These are phyloP conservation scores for Barnettozyma pratensis DNA, from an alignment of 805 yeast genomes.

Conservation along the genomic window DNA sequence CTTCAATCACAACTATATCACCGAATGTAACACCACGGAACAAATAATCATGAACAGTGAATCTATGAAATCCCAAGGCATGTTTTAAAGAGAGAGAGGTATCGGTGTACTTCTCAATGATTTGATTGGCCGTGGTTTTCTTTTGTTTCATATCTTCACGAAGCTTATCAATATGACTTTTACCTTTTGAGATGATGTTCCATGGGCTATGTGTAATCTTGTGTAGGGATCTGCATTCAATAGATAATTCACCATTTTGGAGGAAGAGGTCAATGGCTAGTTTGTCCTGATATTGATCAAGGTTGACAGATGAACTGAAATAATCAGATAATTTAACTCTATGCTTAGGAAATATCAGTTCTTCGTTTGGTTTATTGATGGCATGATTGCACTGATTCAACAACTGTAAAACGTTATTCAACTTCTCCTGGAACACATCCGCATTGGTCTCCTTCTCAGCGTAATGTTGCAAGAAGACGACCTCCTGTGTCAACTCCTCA, in stretches of 20 bases:
- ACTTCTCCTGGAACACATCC: slow-evolving; percentile 9
- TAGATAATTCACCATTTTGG: slow-evolving; percentile 55
- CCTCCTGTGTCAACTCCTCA: slow-evolving; percentile 17
- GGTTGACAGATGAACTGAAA: slow-evolving; percentile 30
- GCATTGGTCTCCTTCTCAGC: slow-evolving; percentile 7
- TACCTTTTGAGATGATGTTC: slow-evolving; percentile 39
- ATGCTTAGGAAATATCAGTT: slow-evolving; percentile 54
- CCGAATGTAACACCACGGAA: slow-evolving; percentile 60
- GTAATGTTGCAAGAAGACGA: slow-evolving; percentile 33
- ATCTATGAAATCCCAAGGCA: slow-evolving; percentile 29
- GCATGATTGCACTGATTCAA: slow-evolving; percentile 29
- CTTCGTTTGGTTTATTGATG: slow-evolving; percentile 48
- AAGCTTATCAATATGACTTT: slow-evolving; percentile 54
- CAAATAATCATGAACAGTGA: slow-evolving; percentile 44
- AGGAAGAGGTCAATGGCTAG: slow-evolving; percentile 54
- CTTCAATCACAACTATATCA: slow-evolving; percentile 54
- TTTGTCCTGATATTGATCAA: slow-evolving; percentile 29
- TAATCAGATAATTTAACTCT: slow-evolving; percentile 33
- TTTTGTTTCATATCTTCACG: slow-evolving; percentile 49
- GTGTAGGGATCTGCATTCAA: slow-evolving; percentile 51
- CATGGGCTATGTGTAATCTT: slow-evolving; percentile 56
- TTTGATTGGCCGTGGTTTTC: slow-evolving; percentile 31
- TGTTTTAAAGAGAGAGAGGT: slow-evolving; percentile 30
- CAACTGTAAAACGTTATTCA: slow-evolving; percentile 20
- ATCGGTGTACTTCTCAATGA: slow-evolving; percentile 30